Percentiles rank a stretch among this genome's conserved stretches.
phyloP scores from a whole-genome alignment of 169 alveolate species.

The Condylostoma magnum region DNA sequence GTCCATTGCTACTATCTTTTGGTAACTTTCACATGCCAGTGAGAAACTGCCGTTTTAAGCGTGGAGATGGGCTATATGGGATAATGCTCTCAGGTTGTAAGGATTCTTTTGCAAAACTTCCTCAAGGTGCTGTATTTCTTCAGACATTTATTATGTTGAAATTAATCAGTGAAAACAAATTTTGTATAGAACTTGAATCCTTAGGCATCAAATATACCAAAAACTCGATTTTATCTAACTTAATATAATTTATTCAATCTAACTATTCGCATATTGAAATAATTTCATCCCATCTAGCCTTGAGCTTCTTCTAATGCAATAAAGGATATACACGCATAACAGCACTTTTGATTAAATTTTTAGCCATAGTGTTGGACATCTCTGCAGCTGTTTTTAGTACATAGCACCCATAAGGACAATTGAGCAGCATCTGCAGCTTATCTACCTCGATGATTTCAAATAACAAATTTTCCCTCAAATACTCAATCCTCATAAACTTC shows the following conservation, averaged over 20 bases:
- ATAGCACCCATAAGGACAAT: conserved; percentile 24
- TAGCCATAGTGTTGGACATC: background rate
- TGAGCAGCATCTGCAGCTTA: background rate
- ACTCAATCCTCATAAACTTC: conserved; percentile 42
- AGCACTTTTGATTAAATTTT: background rate
- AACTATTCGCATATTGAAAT: no score
- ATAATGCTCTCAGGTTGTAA: conserved; percentile 25
- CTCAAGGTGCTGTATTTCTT: conserved; percentile 19
- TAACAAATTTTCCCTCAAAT: background rate
- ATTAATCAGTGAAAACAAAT: no score
- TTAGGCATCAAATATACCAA: no score
- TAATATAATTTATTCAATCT: no score
- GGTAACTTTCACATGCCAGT: conserved; percentile 32
- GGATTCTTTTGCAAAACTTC: conserved; percentile 26
- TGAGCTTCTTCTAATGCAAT: conserved; percentile 16
- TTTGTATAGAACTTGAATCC: no score
- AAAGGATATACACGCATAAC: background rate
- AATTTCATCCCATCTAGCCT: conserved; percentile 26
- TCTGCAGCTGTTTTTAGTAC: conserved; percentile 18
- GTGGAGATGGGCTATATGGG: conserved; percentile 21
- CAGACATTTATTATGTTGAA: no score
- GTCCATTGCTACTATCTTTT: conserved; percentile 38
- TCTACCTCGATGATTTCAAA: background rate
- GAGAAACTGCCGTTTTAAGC: conserved; percentile 20
- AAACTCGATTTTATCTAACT: no score